Base-by-base conservation (phyloP, 805 yeast genomes). In the Candida michaelii region DNA sequence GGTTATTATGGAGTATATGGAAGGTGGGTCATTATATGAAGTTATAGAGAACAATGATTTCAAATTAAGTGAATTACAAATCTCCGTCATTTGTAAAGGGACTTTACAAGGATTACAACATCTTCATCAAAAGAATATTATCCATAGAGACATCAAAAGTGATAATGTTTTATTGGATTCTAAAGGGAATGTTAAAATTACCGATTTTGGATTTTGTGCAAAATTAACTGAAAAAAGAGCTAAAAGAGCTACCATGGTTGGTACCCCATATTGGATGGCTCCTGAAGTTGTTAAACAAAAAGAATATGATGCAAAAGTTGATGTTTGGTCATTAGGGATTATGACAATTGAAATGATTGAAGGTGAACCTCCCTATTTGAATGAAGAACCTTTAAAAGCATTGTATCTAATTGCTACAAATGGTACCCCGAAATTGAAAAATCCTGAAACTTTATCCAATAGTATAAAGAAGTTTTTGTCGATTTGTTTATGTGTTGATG, bases 1-100 rank as follows among this genome's bases (percentile, higher is more conserved):
- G 97, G 99, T 93, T n/a, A 86, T 95, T 24, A 93, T 93, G 99
- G 99, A 93, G 64, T 95, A 82, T 62, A 93, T 93, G 99, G 97
- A 95, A 67, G 99, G 99, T 42, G 99, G 99, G 1, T 86, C 97
- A 4, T 71, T 93, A 52, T 93, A 98, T 0, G 99, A 93, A 66
- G 87, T 95, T 30, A 90, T 95, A 57, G 96, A 89, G 43, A 87
- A 89, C 65, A 90, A 90, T 60, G 82, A 82, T 41, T 62, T 55
- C 50, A 74, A 78, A 36, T 66, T 93, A 53, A 76, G 78, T 13
- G 99, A 93, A 63, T 78, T 81, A 39, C 99, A 95, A 65, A 93
- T 95, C 50, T 87, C 97, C 2, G 80, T 90, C 3, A 89, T 93
- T 40, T 91, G 97, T 63, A 73, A 77, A 46, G 99, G 93, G 60